A percentile compares a stretch with the other conserved stretches of the same genome.
These are phyloP conservation scores for Pharnaceum exiguum DNA, from an alignment of 148 eudicot species.

Conservation along the genomic window DNA sequence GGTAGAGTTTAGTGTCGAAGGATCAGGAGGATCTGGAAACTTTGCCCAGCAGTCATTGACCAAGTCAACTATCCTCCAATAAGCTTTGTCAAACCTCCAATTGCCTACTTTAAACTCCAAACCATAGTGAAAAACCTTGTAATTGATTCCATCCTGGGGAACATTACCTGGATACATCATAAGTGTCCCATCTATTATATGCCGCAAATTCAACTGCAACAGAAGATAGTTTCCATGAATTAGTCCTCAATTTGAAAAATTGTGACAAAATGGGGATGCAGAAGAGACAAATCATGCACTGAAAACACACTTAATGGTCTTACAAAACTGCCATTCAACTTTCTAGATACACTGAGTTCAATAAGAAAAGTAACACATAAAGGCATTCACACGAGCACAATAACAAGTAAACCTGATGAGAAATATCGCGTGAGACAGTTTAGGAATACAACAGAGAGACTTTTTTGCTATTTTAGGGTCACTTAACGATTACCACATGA, in stretches of 20 bases:
- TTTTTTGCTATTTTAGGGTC: too few species aligned
- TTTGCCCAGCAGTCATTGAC: slow-evolving; percentile 82
- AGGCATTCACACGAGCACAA: too few species aligned
- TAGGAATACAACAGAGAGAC: too few species aligned
- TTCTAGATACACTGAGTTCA: too few species aligned
- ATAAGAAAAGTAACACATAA: too few species aligned
- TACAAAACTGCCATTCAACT: too few species aligned
- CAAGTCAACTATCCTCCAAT: slow-evolving; percentile 62
- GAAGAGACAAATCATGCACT: not conserved
- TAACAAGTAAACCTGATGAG: too few species aligned
- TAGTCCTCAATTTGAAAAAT: not conserved
- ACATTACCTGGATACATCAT: slow-evolving; percentile 82
- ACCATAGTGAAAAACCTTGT: slow-evolving; percentile 87
- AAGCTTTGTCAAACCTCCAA: slow-evolving; percentile 96
- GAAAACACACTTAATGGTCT: too few species aligned
- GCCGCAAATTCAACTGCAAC: slow-evolving; percentile 78
- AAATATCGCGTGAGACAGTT: too few species aligned
- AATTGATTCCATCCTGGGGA: slow-evolving; percentile 53
- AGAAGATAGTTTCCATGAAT: not conserved
- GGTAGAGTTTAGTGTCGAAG: slow-evolving; percentile 38
- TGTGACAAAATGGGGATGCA: not conserved
- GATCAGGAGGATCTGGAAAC: slow-evolving; percentile 91
- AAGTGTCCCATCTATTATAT: slow-evolving; percentile 54
- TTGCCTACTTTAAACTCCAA: slow-evolving; percentile 59
- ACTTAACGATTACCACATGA: too few species aligned